Evolutionary conservation across 108 stramenopile genomes (phyloP).

Genomic region (Parietichytrium sp.): DNA sequence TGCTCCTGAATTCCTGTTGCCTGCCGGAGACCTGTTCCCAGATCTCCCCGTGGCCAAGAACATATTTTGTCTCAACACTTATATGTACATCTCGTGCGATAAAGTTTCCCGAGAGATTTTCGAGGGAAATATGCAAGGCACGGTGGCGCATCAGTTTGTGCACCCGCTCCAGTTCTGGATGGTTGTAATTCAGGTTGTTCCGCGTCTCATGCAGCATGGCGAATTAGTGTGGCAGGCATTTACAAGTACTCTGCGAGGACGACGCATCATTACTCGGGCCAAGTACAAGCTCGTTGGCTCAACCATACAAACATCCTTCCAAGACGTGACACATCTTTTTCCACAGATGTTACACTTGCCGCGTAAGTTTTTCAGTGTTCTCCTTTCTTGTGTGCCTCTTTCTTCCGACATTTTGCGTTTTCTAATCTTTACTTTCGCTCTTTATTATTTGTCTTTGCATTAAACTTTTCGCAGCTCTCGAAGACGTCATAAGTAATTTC

Average conservation of each 20-base stretch:
- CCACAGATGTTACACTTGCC: neutral
- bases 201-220: neutral
- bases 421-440: too few species aligned
- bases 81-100: conserved; percentile 13
- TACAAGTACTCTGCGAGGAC: neutral
- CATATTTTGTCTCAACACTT: conserved; percentile 24
- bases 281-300: conserved; percentile 4
- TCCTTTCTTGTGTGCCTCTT: too few species aligned
- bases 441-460: too few species aligned
- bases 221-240: conserved; percentile 27
- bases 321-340: neutral
- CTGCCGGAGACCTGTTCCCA: neutral
- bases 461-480: too few species aligned
- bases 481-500: too few species aligned
- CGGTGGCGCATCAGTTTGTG: neutral
- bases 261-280: neutral
- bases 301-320: conserved; percentile 13
- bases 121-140: neutral
- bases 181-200: neutral
- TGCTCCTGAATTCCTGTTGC: neutral
- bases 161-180: conserved; percentile 38
- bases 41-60: neutral
- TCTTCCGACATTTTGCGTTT: too few species aligned
- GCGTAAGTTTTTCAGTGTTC: too few species aligned
- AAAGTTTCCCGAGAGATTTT: neutral